Percentiles rank a stretch among this genome's conserved stretches.
Evolutionary conservation across 352 stramenopile genomes (phyloP).

Genomic region (Phytophthora quininea): DNA sequence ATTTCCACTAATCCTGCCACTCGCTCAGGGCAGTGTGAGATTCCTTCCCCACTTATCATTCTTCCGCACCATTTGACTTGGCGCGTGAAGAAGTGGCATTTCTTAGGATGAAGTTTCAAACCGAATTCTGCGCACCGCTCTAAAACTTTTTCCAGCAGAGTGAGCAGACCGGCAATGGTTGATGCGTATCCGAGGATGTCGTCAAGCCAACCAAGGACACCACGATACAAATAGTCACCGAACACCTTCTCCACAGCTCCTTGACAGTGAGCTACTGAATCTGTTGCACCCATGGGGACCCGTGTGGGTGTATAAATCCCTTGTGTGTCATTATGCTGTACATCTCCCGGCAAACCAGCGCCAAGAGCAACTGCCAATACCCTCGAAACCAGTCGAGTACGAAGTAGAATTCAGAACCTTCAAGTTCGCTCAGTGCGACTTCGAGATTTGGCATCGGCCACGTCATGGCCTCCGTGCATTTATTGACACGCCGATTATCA

Average conservation of each 20-base stretch:
- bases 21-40: neutral
- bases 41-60: slow-evolving; percentile 6
- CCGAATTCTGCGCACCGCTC: slow-evolving; percentile 4
- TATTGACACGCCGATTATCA: slow-evolving; percentile 20
- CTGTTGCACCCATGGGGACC: slow-evolving; percentile 21
- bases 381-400: slow-evolving; percentile 21
- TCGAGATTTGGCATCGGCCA: slow-evolving; percentile 30
- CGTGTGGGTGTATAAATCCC: slow-evolving; percentile 18
- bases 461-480: slow-evolving; percentile 18
- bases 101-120: slow-evolving; percentile 5
- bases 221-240: neutral
- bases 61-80: slow-evolving; percentile 9
- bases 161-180: neutral
- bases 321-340: slow-evolving; percentile 23
- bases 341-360: slow-evolving; percentile 4
- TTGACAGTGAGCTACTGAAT: slow-evolving; percentile 17
- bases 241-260: slow-evolving; percentile 10
- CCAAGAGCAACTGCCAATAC: slow-evolving; percentile 24
- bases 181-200: slow-evolving; percentile 5
- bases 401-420: slow-evolving; percentile 11
- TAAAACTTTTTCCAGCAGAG: slow-evolving; percentile 3
- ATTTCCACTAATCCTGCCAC: neutral
- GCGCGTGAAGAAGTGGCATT: slow-evolving; percentile 7
- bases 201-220: slow-evolving; percentile 4
- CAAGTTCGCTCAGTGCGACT: slow-evolving; percentile 3